These are phyloP conservation scores for Periconia macrospinosa DNA, from an alignment of 2,329 filamentous ascomycete genomes.

Conservation along the genomic window DNA sequence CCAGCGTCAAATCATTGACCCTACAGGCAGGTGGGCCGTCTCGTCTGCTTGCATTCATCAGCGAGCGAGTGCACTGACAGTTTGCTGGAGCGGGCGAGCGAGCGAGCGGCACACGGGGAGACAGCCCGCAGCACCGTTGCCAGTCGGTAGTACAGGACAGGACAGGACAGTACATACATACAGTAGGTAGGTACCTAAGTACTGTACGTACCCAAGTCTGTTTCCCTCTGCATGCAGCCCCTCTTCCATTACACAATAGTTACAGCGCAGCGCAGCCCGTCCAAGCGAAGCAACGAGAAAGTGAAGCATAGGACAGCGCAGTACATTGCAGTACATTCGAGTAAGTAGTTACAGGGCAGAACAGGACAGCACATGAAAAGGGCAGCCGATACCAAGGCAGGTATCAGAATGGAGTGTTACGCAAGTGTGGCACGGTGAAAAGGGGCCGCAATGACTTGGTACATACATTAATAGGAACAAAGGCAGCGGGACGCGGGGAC, in stretches of 20 bases:
- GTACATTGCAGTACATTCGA: not conserved
- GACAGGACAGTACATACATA: too few species aligned
- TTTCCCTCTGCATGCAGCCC: not conserved
- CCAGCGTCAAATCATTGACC: constrained; percentile 5
- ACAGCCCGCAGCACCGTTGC: not conserved
- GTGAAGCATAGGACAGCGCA: constrained; percentile 11
- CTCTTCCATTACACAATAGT: constrained; percentile 4
- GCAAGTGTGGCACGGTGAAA: constrained; percentile 24
- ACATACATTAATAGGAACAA: not conserved
- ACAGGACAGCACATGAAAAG: too few species aligned
- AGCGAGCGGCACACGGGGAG: not conserved
- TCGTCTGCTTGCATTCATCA: constrained; percentile 20
- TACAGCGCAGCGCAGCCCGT: constrained; percentile 11
- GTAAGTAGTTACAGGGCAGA: too few species aligned
- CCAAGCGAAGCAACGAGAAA: not conserved
- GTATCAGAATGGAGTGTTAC: constrained; percentile 10
- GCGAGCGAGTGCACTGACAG: constrained; percentile 20
- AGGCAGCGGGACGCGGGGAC: not conserved
- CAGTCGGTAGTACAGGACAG: too few species aligned
- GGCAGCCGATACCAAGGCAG: not conserved
- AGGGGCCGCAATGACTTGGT: constrained; percentile 1
- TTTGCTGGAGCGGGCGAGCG: not conserved
- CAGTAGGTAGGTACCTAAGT: too few species aligned
- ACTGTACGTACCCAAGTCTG: constrained; percentile 11
- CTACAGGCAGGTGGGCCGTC: constrained; percentile 18